Evolutionary conservation across 2,329 filamentous ascomycete species (phyloP), one percentile per base, ranked within the genome.

Genomic region (Decorospora gaudefroyi): DNA sequence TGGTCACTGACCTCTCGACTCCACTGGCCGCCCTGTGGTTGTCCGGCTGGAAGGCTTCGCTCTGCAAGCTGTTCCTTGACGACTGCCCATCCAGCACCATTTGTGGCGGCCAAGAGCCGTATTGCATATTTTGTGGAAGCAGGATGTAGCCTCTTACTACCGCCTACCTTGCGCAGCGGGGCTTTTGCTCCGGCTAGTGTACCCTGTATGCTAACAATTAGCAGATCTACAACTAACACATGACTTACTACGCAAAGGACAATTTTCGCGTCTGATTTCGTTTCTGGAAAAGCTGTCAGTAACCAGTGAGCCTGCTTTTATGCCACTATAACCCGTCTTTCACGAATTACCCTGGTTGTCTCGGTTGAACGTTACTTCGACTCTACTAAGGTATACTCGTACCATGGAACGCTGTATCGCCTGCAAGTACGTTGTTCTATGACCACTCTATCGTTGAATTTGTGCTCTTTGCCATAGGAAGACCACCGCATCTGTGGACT

Each of bases 21-120:
- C 25, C 33, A 37, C 31, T 42, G 36, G 35, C 30, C 37, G 19
- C 32, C 46, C 41, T 53, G 47, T 30, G 41, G 34, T 22, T 53
- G 53, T 51, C 54, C 62, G 62, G 64, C 51, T 58, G 25, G 60
- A 66, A 52, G 63, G 61, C 60, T 55, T 55, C 51, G 25, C 28
- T 38, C 46, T 48, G 35, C 47, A 30, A 43, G 33, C 15, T 35
- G 43, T 42, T 46, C 42, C 23, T 29, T 43, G 34, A 51, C 53
- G 49, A 45, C 51, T 45, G 58, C 49, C 40, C 51, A 43, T 62
- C 46, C 47, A 45, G 57, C 43, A 47, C 52, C 35, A 26, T 50
- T 58, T 33, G 33, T 37, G 51, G 45, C 31, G 16, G 56, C 64
- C 62, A 55, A 64, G 58, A 34, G 29, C 33, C 23, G 32, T 35